Evolutionary conservation across 2,329 filamentous ascomycete species (phyloP), one percentile per base, ranked within the genome.

Genomic region (Penicillium fuscoglaucum): DNA sequence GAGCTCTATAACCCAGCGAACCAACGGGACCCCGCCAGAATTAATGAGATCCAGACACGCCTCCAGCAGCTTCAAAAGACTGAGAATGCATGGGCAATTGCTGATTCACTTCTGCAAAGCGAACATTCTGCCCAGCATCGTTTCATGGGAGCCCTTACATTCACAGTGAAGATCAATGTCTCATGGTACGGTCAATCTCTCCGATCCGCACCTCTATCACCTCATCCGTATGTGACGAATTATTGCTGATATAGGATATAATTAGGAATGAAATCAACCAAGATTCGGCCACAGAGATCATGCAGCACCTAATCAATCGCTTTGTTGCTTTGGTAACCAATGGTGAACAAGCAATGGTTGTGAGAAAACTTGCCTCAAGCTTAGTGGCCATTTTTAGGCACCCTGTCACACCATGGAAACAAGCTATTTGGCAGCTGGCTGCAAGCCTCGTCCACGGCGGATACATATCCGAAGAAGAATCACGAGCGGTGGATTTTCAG

Each of bases 121-220:
- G 78, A 84, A 24, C 87, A 90, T 65, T 84, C 89, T 60, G 88
- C 59, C 8, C 64, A 93, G 68, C 86, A 95, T 65, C 89, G 90
- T 63, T 98, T 98, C 76, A 96, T 96, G 72, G 95, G 91, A 15
- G 93, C 93, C 31, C 82, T 97, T 59, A 98, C 93, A 0, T 89
- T 97, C 65, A 96, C 91, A 51, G 87, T 98, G 67, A 99, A 98
- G 77, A 85, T 98, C 58, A 97, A 98, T 72, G 89, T 88, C n/a
- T 91, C 95, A 71, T 91, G 87, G 89, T 90, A 78, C 62, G 80
- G 64, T 43, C 15, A 17, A 48, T 39, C 37, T 41, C 19, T 8
- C 12, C 3, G 19, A 54, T 47, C n/a, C 2, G 17, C 13, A 7
- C 6, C 8, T 24, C 4, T 28, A 24, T 1, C 10, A 33, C 21